Conservation (phyloP, 2,329 filamentous ascomycete genomes). For the Calonectria montana region DNA sequence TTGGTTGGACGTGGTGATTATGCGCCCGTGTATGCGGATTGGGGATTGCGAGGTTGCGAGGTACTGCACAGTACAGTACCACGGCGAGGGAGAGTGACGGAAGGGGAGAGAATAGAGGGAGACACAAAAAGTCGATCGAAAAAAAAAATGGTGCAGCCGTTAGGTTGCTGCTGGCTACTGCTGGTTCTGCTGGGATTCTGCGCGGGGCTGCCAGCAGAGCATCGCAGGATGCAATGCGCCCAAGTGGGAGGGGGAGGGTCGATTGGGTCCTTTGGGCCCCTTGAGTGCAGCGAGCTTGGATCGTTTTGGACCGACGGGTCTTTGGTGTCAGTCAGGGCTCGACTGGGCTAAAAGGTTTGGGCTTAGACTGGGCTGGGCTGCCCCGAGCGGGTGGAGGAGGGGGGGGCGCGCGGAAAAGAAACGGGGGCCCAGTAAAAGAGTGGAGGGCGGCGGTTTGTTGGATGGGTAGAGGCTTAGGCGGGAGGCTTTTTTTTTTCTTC, state of each 20-base stretch:
- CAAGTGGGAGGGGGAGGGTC: slow-evolving; percentile 38
- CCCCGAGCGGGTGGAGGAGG: slow-evolving; percentile 16
- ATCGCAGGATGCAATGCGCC: slow-evolving; percentile 48
- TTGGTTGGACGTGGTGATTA: neutral
- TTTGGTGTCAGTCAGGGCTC: slow-evolving; percentile 30
- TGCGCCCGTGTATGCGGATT: slow-evolving; percentile 2
- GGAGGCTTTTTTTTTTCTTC: slow-evolving; percentile 4
- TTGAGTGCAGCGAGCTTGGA: slow-evolving; percentile 10
- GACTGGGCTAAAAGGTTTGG: slow-evolving; percentile 23
- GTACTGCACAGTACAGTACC: slow-evolving; percentile 21
- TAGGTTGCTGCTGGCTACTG: slow-evolving; percentile 37
- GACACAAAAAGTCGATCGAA: slow-evolving; percentile 39
- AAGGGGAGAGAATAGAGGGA: slow-evolving; percentile 29
- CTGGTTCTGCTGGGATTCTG: slow-evolving; percentile 41
- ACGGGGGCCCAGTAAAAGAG: slow-evolving; percentile 20
- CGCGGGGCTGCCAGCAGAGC: slow-evolving; percentile 48
- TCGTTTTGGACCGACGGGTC: slow-evolving; percentile 11
- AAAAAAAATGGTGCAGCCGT: slow-evolving; percentile 36
- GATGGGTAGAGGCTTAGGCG: slow-evolving; percentile 20
- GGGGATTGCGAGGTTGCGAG: slow-evolving; percentile 8
- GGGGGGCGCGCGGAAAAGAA: slow-evolving; percentile 24
- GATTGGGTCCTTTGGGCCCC: slow-evolving; percentile 33
- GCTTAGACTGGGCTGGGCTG: slow-evolving; percentile 23
- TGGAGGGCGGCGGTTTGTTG: slow-evolving; percentile 21
- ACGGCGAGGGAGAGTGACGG: slow-evolving; percentile 25